Evolutionary conservation across 768 basidiomycete genomes (phyloP).

Genomic region (Rhodosporidiobolus odoratus): DNA sequence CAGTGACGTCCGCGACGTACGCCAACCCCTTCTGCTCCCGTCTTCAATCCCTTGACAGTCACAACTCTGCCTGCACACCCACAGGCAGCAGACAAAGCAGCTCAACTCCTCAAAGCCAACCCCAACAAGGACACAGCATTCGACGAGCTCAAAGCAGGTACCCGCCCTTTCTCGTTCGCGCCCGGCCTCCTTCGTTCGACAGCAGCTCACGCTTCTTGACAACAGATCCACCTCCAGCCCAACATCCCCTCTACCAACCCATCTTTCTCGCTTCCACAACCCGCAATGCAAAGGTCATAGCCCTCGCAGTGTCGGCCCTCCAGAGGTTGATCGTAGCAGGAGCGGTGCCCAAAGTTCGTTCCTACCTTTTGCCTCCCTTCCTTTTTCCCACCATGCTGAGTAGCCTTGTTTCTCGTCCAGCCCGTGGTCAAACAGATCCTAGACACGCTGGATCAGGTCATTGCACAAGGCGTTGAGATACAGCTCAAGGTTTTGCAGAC

Average conservation of each 20-base stretch:
- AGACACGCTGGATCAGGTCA: slow-evolving; percentile 74
- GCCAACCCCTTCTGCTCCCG: background rate
- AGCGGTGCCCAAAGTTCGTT: slow-evolving; percentile 16
- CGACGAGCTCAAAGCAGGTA: slow-evolving; percentile 10
- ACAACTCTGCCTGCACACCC: no score
- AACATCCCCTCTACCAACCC: slow-evolving; percentile 62
- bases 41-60: no score
- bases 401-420: slow-evolving; percentile 47
- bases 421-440: slow-evolving; percentile 73
- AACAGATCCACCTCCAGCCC: slow-evolving; percentile 6
- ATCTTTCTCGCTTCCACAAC: slow-evolving; percentile 92
- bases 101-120: slow-evolving; percentile 22
- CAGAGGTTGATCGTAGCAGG: slow-evolving; percentile 76
- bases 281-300: slow-evolving; percentile 87
- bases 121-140: slow-evolving; percentile 11
- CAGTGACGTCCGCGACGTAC: slow-evolving; percentile 28
- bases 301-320: slow-evolving; percentile 81
- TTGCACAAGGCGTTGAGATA: slow-evolving; percentile 93
- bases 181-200: no score
- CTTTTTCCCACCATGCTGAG: background rate
- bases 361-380: background rate
- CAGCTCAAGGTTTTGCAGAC: slow-evolving; percentile 81
- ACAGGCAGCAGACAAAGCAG: slow-evolving; percentile 36
- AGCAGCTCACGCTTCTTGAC: background rate
- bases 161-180: no score